Base-by-base conservation (phyloP, 176 grass and related monocot species). In the sorghum (Sorghum bicolor) region DNA sequence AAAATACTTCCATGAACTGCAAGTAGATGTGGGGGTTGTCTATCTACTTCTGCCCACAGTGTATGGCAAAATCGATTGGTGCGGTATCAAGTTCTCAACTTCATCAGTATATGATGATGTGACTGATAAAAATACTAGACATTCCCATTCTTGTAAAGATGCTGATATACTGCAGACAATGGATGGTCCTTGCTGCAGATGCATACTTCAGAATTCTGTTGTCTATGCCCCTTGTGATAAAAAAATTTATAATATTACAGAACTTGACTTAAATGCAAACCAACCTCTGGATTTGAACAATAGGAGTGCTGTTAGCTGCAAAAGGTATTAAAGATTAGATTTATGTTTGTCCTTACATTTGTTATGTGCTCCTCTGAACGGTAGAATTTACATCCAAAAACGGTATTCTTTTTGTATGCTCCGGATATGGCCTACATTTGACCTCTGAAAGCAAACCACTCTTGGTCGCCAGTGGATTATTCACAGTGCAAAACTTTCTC, bases 11-110 rank as follows among this genome's bases (percentile, higher is more conserved):
- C 74, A 70, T 83, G 61, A 94, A 67, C 80, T 72, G 26, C 63
- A 86, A 83, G 57, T 60, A 8, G 85, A 82, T 47, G 26, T 47
- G 58, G 86, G 90, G 72, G 79, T 90, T 72, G 89, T 83, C 68
- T 97, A 97, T 76, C 75, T 97, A 85, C 87, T 97, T 33, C 37
- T 97, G 66, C 94, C 94, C 71, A 86, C 74, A 41, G 84, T 86
- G 66, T 79, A 57, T 67, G 91, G 87, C 25, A 92, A 77, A 88
- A 37, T 97, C 81, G 91, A 97, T 83, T 97, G 94, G 94, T 81
- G 75, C 32, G 67, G 72, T 70, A 86, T 94, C 36, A 90, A 85
- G 47, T 91, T 88, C 48, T 77, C 78, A 64, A 29, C 82, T 33
- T 87, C 90, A 14, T 67, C 74, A 64, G 65, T 78, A 1, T 72